A percentile compares a stretch with the other conserved stretches of the same genome.
Evolutionary conservation across 495 filamentous ascomycete genomes (phyloP).

Genomic region (Tirmania nivea): DNA sequence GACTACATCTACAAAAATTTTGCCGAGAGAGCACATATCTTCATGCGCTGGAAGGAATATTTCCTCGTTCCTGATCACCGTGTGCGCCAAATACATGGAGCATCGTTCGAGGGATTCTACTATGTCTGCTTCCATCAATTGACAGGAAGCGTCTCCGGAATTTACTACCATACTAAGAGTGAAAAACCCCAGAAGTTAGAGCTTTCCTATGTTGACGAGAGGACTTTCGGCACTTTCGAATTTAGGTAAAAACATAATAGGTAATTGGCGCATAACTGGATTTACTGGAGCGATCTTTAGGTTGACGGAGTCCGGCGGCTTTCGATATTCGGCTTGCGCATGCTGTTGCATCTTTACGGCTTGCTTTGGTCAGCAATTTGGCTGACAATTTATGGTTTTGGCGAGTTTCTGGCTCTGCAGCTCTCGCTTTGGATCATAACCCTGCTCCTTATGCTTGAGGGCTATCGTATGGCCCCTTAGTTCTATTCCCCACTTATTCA

Average conservation of each 20-base stretch:
- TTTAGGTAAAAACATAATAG: conserved; percentile 47
- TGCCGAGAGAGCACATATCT: conserved; percentile 70
- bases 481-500: too few relatives aligned
- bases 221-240: conserved; percentile 75
- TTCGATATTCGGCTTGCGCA: neutral
- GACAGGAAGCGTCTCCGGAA: conserved; percentile 62
- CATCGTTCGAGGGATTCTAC: conserved; percentile 97
- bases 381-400: too few relatives aligned
- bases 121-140: conserved; percentile 98
- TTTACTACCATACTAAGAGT: conserved; percentile 95
- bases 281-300: conserved; percentile 3
- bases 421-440: too few relatives aligned
- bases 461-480: too few relatives aligned
- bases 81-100: conserved; percentile 69
- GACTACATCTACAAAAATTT: conserved; percentile 39
- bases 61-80: conserved; percentile 94
- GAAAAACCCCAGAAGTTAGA: conserved; percentile 95
- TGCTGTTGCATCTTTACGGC: too few relatives aligned
- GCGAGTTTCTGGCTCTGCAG: too few relatives aligned
- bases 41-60: conserved; percentile 99
- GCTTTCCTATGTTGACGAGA: conserved; percentile 69
- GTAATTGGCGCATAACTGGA: conserved; percentile 3
- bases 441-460: too few relatives aligned
- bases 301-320: conserved; percentile 1
- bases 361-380: too few relatives aligned